Conservation (phyloP, 305 asterid species). For the Salvia sclarea region DNA sequence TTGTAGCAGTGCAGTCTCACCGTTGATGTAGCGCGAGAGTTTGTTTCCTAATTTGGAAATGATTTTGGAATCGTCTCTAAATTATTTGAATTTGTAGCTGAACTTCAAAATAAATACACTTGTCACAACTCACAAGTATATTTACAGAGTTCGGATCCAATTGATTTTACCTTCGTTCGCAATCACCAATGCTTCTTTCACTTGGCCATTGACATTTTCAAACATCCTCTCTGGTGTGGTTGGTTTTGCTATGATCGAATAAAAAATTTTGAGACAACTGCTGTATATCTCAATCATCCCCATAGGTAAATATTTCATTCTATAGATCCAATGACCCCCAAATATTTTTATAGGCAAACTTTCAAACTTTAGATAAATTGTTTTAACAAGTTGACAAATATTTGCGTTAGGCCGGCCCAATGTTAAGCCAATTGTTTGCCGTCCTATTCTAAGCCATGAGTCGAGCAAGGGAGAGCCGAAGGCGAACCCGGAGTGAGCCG, state of each 20-base stretch:
- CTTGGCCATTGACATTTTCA: neutral
- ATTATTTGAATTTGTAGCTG: neutral
- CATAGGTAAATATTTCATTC: too few relatives aligned
- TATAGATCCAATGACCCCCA: too few relatives aligned
- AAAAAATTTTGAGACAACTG: too few relatives aligned
- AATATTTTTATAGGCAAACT: too few relatives aligned
- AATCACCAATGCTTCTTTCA: neutral
- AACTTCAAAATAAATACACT: neutral
- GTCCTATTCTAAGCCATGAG: too few relatives aligned
- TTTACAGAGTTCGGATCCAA: neutral
- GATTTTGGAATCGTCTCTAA: neutral
- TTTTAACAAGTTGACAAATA: too few relatives aligned
- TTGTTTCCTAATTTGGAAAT: neutral
- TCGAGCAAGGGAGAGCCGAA: too few relatives aligned
- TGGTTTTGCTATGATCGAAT: neutral
- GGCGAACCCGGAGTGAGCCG: too few relatives aligned
- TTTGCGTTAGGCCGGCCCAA: too few relatives aligned
- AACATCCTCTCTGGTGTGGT: neutral
- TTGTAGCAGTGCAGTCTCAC: conserved; percentile 5
- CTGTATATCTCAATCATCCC: too few relatives aligned
- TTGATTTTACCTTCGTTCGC: neutral
- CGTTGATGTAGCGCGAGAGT: neutral
- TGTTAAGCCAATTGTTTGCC: too few relatives aligned
- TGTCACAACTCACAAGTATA: neutral
- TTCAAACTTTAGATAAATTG: too few relatives aligned